A percentile compares a stretch with the other conserved stretches of the same genome.
These are phyloP conservation scores for Cytospora leucostoma DNA, from an alignment of 2,329 filamentous ascomycete species.

Conservation along the genomic window DNA sequence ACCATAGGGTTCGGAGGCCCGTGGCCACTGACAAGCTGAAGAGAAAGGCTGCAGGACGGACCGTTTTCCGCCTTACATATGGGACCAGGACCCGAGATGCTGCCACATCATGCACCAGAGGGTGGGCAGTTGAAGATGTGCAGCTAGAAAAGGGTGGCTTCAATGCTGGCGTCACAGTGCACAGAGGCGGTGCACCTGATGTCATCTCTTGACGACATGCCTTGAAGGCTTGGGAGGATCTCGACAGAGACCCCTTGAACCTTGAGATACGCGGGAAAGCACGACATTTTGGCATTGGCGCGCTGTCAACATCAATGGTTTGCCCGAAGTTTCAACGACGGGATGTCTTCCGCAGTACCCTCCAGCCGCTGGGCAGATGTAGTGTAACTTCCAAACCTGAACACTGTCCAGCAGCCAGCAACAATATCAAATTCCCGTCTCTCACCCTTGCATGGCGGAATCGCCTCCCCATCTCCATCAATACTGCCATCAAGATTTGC, in stretches of 20 bases:
- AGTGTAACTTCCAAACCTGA: slow-evolving; percentile 6
- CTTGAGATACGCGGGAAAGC: slow-evolving; percentile 18
- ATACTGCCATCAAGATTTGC: not conserved
- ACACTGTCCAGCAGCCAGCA: slow-evolving; percentile 10
- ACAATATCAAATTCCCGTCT: slow-evolving; percentile 13
- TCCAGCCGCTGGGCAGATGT: slow-evolving; percentile 1
- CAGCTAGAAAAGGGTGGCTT: slow-evolving; percentile 20
- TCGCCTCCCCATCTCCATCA: slow-evolving; percentile 11
- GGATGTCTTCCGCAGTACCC: not conserved
- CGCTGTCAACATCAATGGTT: slow-evolving; percentile 6
- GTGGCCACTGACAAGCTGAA: slow-evolving; percentile 32
- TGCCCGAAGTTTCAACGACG: not conserved
- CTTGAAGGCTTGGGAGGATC: not conserved
- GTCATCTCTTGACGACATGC: slow-evolving; percentile 9
- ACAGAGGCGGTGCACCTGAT: slow-evolving; percentile 3
- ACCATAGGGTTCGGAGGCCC: slow-evolving; percentile 16
- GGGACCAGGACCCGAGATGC: slow-evolving; percentile 26
- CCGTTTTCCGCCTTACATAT: slow-evolving; percentile 41
- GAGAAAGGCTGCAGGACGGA: slow-evolving; percentile 39
- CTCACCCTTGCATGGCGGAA: slow-evolving; percentile 17
- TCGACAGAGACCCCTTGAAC: slow-evolving; percentile 2
- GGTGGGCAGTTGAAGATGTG: slow-evolving; percentile 6
- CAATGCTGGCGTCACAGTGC: slow-evolving; percentile 15
- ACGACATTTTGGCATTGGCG: slow-evolving; percentile 8
- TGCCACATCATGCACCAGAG: slow-evolving; percentile 17